A percentile compares a stretch with the other conserved stretches of the same genome.
Evolutionary conservation across 441 rosid genomes (phyloP).

Genomic region (Kokia cookei): DNA sequence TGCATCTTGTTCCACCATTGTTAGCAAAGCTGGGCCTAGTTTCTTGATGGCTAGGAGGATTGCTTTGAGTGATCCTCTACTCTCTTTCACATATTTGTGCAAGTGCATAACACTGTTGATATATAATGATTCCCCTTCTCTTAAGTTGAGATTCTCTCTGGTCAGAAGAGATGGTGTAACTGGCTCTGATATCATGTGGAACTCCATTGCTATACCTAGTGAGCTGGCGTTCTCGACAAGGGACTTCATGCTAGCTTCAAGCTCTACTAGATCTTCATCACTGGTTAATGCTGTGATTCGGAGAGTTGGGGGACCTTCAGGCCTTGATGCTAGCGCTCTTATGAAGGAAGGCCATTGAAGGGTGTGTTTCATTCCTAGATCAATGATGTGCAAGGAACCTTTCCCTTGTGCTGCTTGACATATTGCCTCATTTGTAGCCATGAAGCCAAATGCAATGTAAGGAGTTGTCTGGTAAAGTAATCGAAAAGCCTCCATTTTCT

Average conservation of each 20-base stretch:
- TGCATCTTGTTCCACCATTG: constrained; percentile 63
- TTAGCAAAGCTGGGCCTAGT: constrained; percentile 39
- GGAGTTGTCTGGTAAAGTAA: constrained; percentile 59
- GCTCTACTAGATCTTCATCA: constrained; percentile 12
- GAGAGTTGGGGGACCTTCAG: constrained; percentile 42
- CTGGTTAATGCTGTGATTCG: constrained; percentile 39
- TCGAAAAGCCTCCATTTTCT: constrained; percentile 57
- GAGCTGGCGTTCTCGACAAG: constrained; percentile 37
- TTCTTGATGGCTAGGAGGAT: constrained; percentile 65
- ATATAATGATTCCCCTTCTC: constrained; percentile 47
- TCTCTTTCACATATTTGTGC: constrained; percentile 61
- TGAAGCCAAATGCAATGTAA: constrained; percentile 52
- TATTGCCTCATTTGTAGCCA: constrained; percentile 75
- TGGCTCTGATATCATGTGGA: constrained; percentile 23
- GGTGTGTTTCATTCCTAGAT: constrained; percentile 50
- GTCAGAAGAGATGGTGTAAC: constrained; percentile 33
- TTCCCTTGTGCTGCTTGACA: constrained; percentile 45
- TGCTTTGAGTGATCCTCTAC: constrained; percentile 61
- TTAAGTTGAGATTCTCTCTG: constrained; percentile 37
- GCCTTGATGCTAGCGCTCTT: constrained; percentile 50
- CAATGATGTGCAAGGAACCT: constrained; percentile 42
- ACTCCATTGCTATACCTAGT: constrained; percentile 33
- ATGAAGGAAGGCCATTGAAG: constrained; percentile 65
- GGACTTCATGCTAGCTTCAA: constrained; percentile 31
- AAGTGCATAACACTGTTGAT: constrained; percentile 50